phyloP scores from a whole-genome alignment of 2,329 filamentous ascomycete genomes.

The Immersiporthe knoxdaviesiana region DNA sequence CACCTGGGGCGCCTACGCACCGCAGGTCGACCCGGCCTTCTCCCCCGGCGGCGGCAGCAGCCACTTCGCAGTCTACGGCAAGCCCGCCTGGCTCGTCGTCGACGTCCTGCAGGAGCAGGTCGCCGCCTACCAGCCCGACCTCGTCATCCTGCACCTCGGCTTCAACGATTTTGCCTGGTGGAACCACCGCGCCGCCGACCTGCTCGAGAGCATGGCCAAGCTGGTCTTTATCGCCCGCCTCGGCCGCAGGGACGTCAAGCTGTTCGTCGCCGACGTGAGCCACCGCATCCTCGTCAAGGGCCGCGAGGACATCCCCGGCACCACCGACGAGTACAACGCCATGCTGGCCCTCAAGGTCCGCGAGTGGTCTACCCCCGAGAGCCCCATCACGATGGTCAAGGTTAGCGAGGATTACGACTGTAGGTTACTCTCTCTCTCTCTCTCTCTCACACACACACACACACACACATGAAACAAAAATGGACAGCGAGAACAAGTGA shows the following conservation, averaged over 20 bases:
- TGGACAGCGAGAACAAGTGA: too few species aligned
- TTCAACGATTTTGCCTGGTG: slow-evolving; percentile 42
- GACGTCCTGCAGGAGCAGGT: slow-evolving; percentile 37
- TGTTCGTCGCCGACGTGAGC: slow-evolving; percentile 39
- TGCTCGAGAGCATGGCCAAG: slow-evolving; percentile 33
- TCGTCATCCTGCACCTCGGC: slow-evolving; percentile 41
- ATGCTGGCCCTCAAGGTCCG: slow-evolving; percentile 33
- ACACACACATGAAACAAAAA: too few species aligned
- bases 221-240: slow-evolving; percentile 39
- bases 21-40: slow-evolving; percentile 27
- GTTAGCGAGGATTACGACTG: slow-evolving; percentile 39
- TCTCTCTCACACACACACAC: too few species aligned
- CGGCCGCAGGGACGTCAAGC: slow-evolving; percentile 35
- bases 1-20: slow-evolving; percentile 26
- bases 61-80: slow-evolving; percentile 42
- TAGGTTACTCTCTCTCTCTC: slow-evolving; percentile 22
- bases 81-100: slow-evolving; percentile 39
- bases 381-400: slow-evolving; percentile 40
- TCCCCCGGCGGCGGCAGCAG: slow-evolving; percentile 34
- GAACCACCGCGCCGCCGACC: slow-evolving; percentile 29
- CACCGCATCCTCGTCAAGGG: slow-evolving; percentile 34
- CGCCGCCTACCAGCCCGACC: slow-evolving; percentile 37
- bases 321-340: slow-evolving; percentile 36
- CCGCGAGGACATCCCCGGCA: slow-evolving; percentile 33
- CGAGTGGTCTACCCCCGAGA: slow-evolving; percentile 34